Base-by-base conservation (phyloP, 2,329 filamentous ascomycete genomes). In the Arthrobotrys entomopaga region DNA sequence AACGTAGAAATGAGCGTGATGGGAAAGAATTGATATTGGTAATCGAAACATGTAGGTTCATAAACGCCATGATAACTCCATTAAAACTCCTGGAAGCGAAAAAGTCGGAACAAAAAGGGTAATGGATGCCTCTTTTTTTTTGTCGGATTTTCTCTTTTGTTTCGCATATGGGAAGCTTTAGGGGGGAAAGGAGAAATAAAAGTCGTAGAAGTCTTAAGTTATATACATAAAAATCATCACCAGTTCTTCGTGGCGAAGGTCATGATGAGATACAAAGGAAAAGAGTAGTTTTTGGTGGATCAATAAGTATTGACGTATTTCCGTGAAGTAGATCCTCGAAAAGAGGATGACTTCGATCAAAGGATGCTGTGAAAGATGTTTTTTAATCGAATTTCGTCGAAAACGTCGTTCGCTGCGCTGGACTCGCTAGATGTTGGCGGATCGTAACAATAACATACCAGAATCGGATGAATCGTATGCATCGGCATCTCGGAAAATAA, bases 201-300 rank as follows among this genome's bases (percentile, higher is more conserved):
- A 26, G 49, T 67, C 64, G 56, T 69, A 60, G 52, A 54, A 60
- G 57, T 61, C 59, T 63, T 38, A 54, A 49, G 56, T 56, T 69
- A 69, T 69, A 40, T 69, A 69, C 65, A 69, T 69, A 56, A 69
- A 67, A 26, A 19, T 56, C n/a, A 24, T 69, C 65, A 69, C 49
- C 65, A 43, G 26, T 1, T 52, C 65, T 69, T 69, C 65, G 19
- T 69, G 19, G 24, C 26, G 65, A 69, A 69, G 56, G 40, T 69
- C 56, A 46, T 69, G 65, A 71, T 64, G 58, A 71, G 50, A 42
- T 71, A 71, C 66, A 64, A 59, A 71, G 59, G 43, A 46, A 34
- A 71, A 10, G 11, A 13, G 16, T 40, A 13, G 16, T 40, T 29
- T 40, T 20, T 56, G 22, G 58, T 54, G 49, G 16, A 42, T 54